Evolutionary conservation across 192 early-diverging fungal genomes (phyloP).

Genomic region (Podila clonocystis): DNA sequence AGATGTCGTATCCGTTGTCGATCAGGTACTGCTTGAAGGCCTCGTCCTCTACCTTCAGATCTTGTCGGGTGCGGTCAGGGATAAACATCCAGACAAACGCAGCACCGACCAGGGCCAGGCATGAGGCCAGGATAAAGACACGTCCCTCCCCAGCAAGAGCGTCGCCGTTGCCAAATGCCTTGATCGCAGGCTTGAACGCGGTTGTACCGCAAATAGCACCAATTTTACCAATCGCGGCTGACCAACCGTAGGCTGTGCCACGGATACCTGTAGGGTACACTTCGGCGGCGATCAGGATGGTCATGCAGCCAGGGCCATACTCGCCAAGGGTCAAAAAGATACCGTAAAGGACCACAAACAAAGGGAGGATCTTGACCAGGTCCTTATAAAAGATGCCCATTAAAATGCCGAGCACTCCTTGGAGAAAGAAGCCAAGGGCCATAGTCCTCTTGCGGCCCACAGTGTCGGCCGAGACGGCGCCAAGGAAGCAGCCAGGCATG

Average conservation of each 20-base stretch:
- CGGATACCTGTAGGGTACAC: conserved; percentile 56
- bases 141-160: conserved; percentile 29
- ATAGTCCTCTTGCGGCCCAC: conserved; percentile 60
- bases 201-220: conserved; percentile 53
- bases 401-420: conserved; percentile 53
- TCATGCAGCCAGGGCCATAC: conserved; percentile 52
- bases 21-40: conserved; percentile 52
- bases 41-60: conserved; percentile 37
- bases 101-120: conserved; percentile 53
- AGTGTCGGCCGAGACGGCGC: conserved; percentile 53
- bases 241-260: conserved; percentile 57
- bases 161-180: conserved; percentile 34
- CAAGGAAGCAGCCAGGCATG: conserved; percentile 55
- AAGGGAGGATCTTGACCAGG: conserved; percentile 35
- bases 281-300: conserved; percentile 47
- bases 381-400: conserved; percentile 50
- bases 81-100: conserved; percentile 33
- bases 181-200: conserved; percentile 46
- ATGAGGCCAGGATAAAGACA: conserved; percentile 49
- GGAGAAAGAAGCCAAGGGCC: conserved; percentile 54
- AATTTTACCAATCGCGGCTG: conserved; percentile 54
- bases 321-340: conserved; percentile 58
- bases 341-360: conserved; percentile 60
- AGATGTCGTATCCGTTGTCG: conserved; percentile 51
- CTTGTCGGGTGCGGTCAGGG: conserved; percentile 47